phyloP scores from a whole-genome alignment of 1,284 basidiomycete species.

The Athelia sp. region DNA sequence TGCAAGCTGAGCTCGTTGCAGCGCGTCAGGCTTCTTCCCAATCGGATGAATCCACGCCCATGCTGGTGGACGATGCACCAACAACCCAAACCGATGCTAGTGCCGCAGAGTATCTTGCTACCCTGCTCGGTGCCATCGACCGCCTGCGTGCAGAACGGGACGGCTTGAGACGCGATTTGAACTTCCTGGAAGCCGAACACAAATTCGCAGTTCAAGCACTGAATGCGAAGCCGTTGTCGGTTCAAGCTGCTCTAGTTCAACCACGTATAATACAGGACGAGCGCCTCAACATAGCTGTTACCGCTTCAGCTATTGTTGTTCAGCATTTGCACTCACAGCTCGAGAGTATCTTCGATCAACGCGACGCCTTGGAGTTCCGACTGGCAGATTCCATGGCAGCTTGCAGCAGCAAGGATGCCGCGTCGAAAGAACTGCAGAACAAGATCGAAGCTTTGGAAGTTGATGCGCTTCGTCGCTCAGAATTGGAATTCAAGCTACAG shows the following conservation, averaged over 20 bases:
- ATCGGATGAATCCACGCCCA: conserved; percentile 3
- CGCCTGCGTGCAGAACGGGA: conserved; percentile 71
- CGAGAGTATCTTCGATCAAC: conserved; percentile 11
- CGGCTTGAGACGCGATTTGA: conserved; percentile 55
- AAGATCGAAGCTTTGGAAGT: conserved; percentile 27
- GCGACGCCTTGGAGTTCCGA: conserved; percentile 12
- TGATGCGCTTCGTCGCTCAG: conserved; percentile 25
- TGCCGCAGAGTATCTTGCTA: conserved; percentile 40
- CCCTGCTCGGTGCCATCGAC: conserved; percentile 55
- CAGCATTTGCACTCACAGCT: conserved; percentile 23
- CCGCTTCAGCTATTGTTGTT: conserved; percentile 30
- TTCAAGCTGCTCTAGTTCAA: conserved; percentile 9
- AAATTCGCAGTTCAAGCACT: conserved; percentile 61
- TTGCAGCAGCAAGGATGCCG: background rate
- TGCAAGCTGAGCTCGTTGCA: background rate
- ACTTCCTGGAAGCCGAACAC: conserved; percentile 70
- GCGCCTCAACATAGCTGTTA: conserved; percentile 23
- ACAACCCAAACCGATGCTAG: conserved; percentile 21
- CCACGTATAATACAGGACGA: conserved; percentile 20
- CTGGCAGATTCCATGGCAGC: conserved; percentile 14
- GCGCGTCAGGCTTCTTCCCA: background rate
- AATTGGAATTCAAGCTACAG: conserved; percentile 20
- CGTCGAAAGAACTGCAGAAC: conserved; percentile 18
- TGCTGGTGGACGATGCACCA: background rate
- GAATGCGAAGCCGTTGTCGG: conserved; percentile 39